A percentile compares a stretch with the other conserved stretches of the same genome.
These are phyloP conservation scores for Wickerhamiella occidentalis DNA, from an alignment of 805 yeast species.

Conservation along the genomic window DNA sequence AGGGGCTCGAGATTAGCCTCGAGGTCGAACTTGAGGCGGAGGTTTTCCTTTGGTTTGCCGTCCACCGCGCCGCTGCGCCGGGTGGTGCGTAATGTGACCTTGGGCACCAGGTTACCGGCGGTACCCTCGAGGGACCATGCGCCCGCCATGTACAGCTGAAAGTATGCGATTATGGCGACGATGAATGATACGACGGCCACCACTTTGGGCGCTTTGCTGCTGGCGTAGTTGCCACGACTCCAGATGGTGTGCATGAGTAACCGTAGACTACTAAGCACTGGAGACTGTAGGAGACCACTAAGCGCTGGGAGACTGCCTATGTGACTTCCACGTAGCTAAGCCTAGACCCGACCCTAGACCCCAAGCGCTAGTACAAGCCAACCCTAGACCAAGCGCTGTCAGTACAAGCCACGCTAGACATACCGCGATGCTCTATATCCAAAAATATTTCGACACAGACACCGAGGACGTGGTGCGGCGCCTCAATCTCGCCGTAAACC, in stretches of 20 bases:
- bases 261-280: no score
- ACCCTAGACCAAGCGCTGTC: no score
- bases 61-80: slow-evolving; percentile 55
- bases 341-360: no score
- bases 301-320: background rate
- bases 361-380: no score
- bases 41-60: slow-evolving; percentile 64
- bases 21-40: slow-evolving; percentile 59
- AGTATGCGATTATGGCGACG: slow-evolving; percentile 22
- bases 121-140: slow-evolving; percentile 19
- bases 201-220: slow-evolving; percentile 21
- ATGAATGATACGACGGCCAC: slow-evolving; percentile 23
- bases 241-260: slow-evolving; percentile 7
- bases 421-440: background rate
- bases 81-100: slow-evolving; percentile 19
- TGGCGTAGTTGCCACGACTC: slow-evolving; percentile 11
- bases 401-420: background rate
- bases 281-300: background rate
- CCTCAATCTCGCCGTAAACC: slow-evolving; percentile 45
- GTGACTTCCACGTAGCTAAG: no score
- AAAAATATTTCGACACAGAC: slow-evolving; percentile 53
- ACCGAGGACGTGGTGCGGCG: slow-evolving; percentile 48
- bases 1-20: slow-evolving; percentile 60
- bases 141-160: slow-evolving; percentile 22
- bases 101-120: slow-evolving; percentile 16